Percentiles rank a stretch among this genome's conserved stretches.
These are phyloP conservation scores for Dioscorea cayenensis DNA, from an alignment of 116 monocot species.

Conservation along the genomic window DNA sequence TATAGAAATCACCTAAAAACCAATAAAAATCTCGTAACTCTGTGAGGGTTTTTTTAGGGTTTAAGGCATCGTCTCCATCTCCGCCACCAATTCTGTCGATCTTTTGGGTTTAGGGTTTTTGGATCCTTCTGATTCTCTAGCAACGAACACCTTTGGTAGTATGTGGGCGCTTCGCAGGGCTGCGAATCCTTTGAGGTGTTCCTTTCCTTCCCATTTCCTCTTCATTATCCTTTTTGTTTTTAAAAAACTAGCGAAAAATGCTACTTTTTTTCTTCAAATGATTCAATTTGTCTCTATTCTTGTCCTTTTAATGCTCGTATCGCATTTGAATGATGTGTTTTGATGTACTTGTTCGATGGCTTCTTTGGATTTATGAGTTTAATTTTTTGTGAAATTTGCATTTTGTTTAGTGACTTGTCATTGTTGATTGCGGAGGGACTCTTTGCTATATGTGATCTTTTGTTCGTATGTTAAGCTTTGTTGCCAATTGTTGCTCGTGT, in stretches of 20 bases:
- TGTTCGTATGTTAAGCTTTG: too few species aligned
- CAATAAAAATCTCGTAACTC: too few species aligned
- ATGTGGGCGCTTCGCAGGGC: constrained; percentile 9
- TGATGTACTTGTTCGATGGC: too few species aligned
- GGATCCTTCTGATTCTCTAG: neutral
- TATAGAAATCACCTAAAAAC: too few species aligned
- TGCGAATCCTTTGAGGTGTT: neutral
- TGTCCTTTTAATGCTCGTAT: neutral
- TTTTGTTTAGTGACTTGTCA: too few species aligned
- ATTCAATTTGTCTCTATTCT: neutral
- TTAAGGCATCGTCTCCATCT: neutral
- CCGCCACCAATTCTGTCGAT: neutral
- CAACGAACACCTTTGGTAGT: neutral
- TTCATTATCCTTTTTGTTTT: neutral
- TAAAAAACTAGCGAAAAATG: neutral
- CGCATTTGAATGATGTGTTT: too few species aligned
- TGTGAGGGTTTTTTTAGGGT: constrained; percentile 1
- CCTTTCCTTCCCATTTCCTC: neutral
- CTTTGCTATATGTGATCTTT: too few species aligned
- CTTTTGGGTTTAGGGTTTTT: constrained; percentile 5
- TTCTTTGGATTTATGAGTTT: too few species aligned
- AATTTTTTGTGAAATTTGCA: too few species aligned
- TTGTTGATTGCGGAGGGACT: too few species aligned
- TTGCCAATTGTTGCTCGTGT: too few species aligned
- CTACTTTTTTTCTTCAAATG: neutral